Evolutionary conservation across 345 rosid genomes (phyloP), one percentile per base, ranked within the genome.

Genomic region (Fremontodendron californicum): DNA sequence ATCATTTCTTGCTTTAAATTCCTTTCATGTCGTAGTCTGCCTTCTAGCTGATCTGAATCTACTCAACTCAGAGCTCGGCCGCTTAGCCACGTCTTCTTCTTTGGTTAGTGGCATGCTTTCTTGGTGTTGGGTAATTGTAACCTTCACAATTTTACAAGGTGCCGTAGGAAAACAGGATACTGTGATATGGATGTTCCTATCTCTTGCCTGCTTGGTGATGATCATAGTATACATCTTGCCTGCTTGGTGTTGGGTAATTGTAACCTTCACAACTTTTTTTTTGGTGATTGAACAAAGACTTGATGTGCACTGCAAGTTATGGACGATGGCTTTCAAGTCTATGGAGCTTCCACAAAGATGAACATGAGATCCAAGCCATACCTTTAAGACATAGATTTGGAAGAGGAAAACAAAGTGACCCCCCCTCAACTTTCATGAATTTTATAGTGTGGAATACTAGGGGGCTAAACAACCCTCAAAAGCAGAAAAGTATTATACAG

Each of bases 1-100:
- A 3, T 4, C n/a, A 1, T 15, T 31, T 35, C 52, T 49, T 8
- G 7, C 63, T 13, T 90, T 89, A 78, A 95, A 93, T 0, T 93
- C 99, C 0, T 95, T 95, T 73, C 98, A 98, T 0, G 97, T 93
- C 19, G 89, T 95, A 0, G 92, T 97, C 0, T 84, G 98, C 73
- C 79, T 93, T 39, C 90, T 95, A 12, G 91, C 97, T 0, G 99
- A 93, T 84, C 92, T 95, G 48, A 93, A 95, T 65, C 94, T 95
- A 48, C 84, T 90, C n/a, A 90, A 87, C 81, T 86, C 99, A 0
- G 99, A 93, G 42, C 82, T 95, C 39, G 99, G 99, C 13, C 83
- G 89, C 71, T 74, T 93, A 16, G 96, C 98, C 3, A 88, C 93
- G 91, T 95, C 99, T 21, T 86, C 97, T 4, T 94, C 99, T 27